Evolutionary conservation across 371 early-diverging fungal genomes (phyloP), one percentile per base, ranked within the genome.

Genomic region (Rhizomucor pusillus): DNA sequence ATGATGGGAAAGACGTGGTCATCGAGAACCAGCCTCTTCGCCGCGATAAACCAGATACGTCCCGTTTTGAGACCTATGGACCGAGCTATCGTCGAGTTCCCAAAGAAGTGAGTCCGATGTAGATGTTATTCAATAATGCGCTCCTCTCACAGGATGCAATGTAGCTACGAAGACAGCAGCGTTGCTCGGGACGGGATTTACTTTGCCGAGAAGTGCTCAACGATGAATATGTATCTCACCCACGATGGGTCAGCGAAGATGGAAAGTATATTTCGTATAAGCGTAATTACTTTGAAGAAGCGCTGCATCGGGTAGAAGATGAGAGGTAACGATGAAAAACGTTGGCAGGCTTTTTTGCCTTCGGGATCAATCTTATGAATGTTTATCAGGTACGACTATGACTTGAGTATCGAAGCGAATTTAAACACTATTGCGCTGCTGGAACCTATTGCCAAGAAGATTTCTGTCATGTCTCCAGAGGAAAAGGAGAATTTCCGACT

Each of bases 231-330:
- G 89, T 97, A 1, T 92, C 94, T 1, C 94, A 94, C 74, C 99
- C 99, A 5, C 93, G 92, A 9, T 97, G 90, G 86, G 86, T 90
- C 2, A 92, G 92, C 44, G 99, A 99, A 71, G 98, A 95, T 50
- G 91, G 88, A 1, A 91, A 86, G 23, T 97, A 95, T 77, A 86
- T 92, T 45, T 88, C 93, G 46, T 89, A 92, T 67, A 93, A 94
- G 64, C 97, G 97, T 74, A 99, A 95, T 57, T 77, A 76, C 16
- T 94, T 84, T 59, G 99, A 99, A 73, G 99, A 99, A 64, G 90
- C 91, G 3, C 69, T 99, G 52, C 95, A 92, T 78, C 86, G 93
- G 43, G 89, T 92, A 59, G 99, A 99, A 76, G 99, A 99, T 67
- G 99, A 99, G 71, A 85, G 93, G 63, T 75, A 59, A 45, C 22